Evolutionary conservation across 108 stramenopile genomes (phyloP).

Genomic region (Ochromonas danica): DNA sequence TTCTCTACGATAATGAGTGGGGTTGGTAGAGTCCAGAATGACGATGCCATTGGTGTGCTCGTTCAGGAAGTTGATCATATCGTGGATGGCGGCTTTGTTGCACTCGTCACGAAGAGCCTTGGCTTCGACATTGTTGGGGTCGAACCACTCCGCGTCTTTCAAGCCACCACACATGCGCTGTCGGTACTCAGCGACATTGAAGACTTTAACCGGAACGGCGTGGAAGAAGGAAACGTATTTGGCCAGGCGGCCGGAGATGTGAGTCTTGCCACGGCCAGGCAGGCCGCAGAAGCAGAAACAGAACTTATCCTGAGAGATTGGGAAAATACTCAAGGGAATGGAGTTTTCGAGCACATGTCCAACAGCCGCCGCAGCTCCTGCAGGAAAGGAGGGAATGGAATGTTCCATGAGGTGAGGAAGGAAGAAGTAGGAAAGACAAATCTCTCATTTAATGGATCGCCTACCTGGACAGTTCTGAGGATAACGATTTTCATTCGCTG

Average conservation of each 20-base stretch:
- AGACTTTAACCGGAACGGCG: slow-evolving; percentile 78
- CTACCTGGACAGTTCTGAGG: too few relatives aligned
- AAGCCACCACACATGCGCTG: slow-evolving; percentile 73
- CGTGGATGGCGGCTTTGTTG: slow-evolving; percentile 77
- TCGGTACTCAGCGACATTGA: slow-evolving; percentile 90
- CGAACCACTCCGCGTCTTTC: slow-evolving; percentile 74
- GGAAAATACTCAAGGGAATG: slow-evolving; percentile 33
- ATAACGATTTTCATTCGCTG: too few relatives aligned
- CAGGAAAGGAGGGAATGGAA: too few relatives aligned
- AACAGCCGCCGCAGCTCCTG: slow-evolving; percentile 8
- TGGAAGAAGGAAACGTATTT: slow-evolving; percentile 85
- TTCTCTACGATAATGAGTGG: slow-evolving; percentile 51
- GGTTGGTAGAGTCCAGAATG: slow-evolving; percentile 94
- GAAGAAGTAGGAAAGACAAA: too few relatives aligned
- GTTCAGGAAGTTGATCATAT: slow-evolving; percentile 74
- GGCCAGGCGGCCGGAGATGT: slow-evolving; percentile 87
- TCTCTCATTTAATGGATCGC: too few relatives aligned
- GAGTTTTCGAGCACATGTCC: slow-evolving; percentile 30
- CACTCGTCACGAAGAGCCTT: slow-evolving; percentile 62
- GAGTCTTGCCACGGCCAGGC: slow-evolving; percentile 84
- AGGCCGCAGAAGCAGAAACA: slow-evolving; percentile 29
- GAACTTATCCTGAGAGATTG: slow-evolving; percentile 17
- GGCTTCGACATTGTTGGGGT: slow-evolving; percentile 74
- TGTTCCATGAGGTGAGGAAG: too few relatives aligned
- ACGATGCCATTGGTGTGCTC: slow-evolving; percentile 82